phyloP scores from a whole-genome alignment of 352 stramenopile species.

The Globisporangium perplexum region DNA sequence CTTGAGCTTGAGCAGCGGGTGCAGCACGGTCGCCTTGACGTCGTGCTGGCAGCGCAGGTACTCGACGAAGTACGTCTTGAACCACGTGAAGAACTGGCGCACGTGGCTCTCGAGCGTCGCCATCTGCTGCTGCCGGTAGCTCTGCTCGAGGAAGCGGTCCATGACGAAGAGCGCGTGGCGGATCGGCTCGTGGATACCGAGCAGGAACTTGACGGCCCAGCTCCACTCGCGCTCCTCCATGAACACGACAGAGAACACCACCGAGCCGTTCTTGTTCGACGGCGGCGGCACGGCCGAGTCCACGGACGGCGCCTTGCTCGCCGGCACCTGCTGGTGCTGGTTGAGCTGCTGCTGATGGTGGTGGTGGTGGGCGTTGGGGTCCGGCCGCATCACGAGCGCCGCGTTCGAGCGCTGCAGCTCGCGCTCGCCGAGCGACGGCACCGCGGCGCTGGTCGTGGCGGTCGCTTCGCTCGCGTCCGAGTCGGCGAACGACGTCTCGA shows the following conservation, averaged over 20 bases:
- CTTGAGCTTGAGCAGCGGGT: slow-evolving; percentile 51
- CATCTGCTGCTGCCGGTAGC: slow-evolving; percentile 19
- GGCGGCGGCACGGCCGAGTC: slow-evolving; percentile 35
- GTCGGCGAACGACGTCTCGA: slow-evolving; percentile 7
- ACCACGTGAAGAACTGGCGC: slow-evolving; percentile 68
- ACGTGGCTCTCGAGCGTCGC: slow-evolving; percentile 38
- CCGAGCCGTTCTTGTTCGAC: slow-evolving; percentile 37
- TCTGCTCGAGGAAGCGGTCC: slow-evolving; percentile 72
- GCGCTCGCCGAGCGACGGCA: slow-evolving; percentile 10
- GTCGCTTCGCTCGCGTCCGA: slow-evolving; percentile 10
- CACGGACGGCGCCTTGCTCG: slow-evolving; percentile 6
- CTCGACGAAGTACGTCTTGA: slow-evolving; percentile 71
- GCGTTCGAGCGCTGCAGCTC: slow-evolving; percentile 20
- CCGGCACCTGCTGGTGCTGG: not conserved
- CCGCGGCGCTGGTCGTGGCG: not conserved
- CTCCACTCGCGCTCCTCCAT: slow-evolving; percentile 46
- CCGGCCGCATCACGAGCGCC: slow-evolving; percentile 23
- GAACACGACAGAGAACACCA: slow-evolving; percentile 71
- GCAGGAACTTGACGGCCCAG: slow-evolving; percentile 66
- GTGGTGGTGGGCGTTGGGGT: no score
- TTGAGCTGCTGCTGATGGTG: no score
- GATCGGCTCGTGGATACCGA: slow-evolving; percentile 72
- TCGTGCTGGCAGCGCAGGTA: slow-evolving; percentile 63
- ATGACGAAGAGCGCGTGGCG: slow-evolving; percentile 80
- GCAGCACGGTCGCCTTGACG: slow-evolving; percentile 54